These are phyloP conservation scores for Vachellia collinsii DNA, from an alignment of 306 rosid genomes.

Conservation along the genomic window DNA sequence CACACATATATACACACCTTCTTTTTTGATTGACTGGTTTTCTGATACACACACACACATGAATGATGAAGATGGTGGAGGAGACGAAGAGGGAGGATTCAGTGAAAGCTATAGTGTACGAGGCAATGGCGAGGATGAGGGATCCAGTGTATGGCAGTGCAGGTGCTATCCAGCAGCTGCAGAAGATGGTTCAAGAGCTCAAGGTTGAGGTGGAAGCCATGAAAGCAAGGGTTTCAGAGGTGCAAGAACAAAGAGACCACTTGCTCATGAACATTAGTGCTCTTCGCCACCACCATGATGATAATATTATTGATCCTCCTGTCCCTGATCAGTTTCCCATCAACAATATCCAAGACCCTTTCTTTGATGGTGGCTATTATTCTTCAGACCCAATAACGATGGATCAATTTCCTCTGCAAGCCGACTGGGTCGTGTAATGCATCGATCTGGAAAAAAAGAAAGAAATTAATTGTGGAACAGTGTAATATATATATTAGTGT, in stretches of 20 bases:
- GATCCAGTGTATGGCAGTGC: constrained; percentile 48
- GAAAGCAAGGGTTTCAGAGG: constrained; percentile 8
- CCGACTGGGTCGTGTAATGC: not conserved
- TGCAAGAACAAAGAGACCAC: constrained; percentile 24
- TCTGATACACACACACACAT: too few species aligned
- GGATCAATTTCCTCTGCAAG: constrained; percentile 24
- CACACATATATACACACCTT: too few species aligned
- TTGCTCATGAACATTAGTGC: constrained; percentile 16
- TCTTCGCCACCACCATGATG: not conserved
- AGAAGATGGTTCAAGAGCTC: constrained; percentile 34
- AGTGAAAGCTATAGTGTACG: constrained; percentile 43
- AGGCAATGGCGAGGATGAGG: constrained; percentile 43
- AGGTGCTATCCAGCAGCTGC: constrained; percentile 34
- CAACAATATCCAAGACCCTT: not conserved
- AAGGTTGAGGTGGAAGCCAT: constrained; percentile 28
- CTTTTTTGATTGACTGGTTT: too few species aligned
- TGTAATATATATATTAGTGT: not conserved
- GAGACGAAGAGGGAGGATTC: constrained; percentile 44
- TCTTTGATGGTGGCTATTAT: constrained; percentile 14
- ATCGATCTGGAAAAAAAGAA: not conserved
- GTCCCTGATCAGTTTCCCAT: not conserved
- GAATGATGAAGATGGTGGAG: constrained; percentile 35
- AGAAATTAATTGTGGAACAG: not conserved
- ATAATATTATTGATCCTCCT: not conserved
- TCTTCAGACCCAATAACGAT: not conserved